Conservation (phyloP, 495 filamentous ascomycete genomes). For the Aspergillus carlsbadensis region DNA sequence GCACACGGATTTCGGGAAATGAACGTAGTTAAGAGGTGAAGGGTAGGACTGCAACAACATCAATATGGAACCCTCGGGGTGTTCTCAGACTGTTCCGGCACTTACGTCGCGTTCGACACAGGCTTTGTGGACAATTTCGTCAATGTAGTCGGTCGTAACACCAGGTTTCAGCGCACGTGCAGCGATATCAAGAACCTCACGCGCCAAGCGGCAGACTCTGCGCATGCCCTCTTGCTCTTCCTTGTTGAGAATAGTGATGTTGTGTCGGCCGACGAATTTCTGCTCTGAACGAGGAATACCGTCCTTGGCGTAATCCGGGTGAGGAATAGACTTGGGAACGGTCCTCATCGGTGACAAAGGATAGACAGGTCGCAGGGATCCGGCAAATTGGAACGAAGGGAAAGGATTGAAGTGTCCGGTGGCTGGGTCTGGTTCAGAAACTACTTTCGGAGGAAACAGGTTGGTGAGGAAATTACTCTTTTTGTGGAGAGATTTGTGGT, state of each 20-base stretch:
- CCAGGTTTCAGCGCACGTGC: slow-evolving; percentile 79
- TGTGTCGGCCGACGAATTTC: slow-evolving; percentile 66
- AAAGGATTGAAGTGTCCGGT: slow-evolving; percentile 88
- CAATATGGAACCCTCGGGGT: background rate
- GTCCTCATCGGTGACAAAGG: slow-evolving; percentile 73
- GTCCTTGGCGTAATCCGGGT: slow-evolving; percentile 81
- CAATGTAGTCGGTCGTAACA: slow-evolving; percentile 93
- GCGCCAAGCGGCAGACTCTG: slow-evolving; percentile 81
- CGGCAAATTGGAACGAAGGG: slow-evolving; percentile 79
- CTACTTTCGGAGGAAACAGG: slow-evolving; percentile 63
- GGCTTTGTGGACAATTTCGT: slow-evolving; percentile 93
- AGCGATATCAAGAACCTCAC: slow-evolving; percentile 92
- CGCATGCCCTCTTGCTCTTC: slow-evolving; percentile 86
- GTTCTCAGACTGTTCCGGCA: background rate
- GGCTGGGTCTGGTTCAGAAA: slow-evolving; percentile 88
- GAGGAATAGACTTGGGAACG: slow-evolving; percentile 76
- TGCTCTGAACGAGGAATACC: slow-evolving; percentile 81
- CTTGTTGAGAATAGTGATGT: slow-evolving; percentile 77
- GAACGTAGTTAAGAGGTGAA: slow-evolving; percentile 91
- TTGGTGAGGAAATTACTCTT: slow-evolving; percentile 62
- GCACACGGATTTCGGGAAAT: slow-evolving; percentile 98
- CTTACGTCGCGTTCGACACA: slow-evolving; percentile 89
- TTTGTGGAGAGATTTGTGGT: slow-evolving; percentile 89
- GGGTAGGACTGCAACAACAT: slow-evolving; percentile 72
- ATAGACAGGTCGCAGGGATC: slow-evolving; percentile 81